Evolutionary conservation across 2,329 filamentous ascomycete genomes (phyloP).

Genomic region (Pezicula radicicola): DNA sequence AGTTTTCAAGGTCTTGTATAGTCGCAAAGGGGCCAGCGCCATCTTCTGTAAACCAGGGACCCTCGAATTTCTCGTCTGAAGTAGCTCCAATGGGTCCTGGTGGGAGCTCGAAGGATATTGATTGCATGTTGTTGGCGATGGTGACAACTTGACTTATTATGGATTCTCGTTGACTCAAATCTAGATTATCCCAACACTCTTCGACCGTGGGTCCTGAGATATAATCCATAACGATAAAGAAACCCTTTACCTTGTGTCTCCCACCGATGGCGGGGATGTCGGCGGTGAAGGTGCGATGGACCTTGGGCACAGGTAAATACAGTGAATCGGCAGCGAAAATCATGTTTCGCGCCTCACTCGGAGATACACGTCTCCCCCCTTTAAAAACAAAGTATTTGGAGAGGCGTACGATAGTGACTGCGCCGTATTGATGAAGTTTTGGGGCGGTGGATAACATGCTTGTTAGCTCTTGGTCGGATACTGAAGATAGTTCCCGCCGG

Average conservation of each 20-base stretch:
- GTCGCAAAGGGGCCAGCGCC: conserved; percentile 10
- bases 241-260: neutral
- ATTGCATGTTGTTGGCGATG: neutral
- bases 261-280: no score
- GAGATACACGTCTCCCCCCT: neutral
- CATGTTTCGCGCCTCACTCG: neutral
- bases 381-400: neutral
- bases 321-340: neutral
- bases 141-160: neutral
- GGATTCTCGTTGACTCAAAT: neutral
- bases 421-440: neutral
- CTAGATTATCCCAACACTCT: neutral
- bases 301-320: neutral
- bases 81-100: conserved; percentile 10
- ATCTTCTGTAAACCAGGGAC: conserved; percentile 9
- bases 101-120: neutral
- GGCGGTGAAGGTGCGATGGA: neutral
- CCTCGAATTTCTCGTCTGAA: conserved; percentile 3
- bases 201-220: neutral
- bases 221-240: neutral
- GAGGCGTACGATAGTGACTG: neutral
- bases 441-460: neutral
- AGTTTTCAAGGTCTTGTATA: conserved; percentile 11
- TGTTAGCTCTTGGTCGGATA: neutral
- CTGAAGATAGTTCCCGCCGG: neutral